Percentiles rank a stretch among this genome's conserved stretches.
phyloP scores from a whole-genome alignment of 768 basidiomycete genomes.

The Boletus pseudopeckii region DNA sequence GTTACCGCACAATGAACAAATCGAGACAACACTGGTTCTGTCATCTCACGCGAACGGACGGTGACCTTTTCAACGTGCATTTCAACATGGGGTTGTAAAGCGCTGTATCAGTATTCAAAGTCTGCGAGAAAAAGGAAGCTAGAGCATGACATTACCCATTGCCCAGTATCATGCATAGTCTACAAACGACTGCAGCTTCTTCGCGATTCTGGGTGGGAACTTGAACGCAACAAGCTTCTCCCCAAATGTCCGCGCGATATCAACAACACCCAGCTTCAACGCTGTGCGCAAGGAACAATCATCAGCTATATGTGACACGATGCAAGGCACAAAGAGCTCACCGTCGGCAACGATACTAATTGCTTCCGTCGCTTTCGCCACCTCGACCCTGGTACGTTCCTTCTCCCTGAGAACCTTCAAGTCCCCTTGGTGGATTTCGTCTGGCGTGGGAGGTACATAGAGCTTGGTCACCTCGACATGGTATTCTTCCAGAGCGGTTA shows the following conservation, averaged over 20 bases:
- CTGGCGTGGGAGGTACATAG: slow-evolving; percentile 37
- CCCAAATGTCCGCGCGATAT: slow-evolving; percentile 71
- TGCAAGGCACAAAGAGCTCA: slow-evolving; percentile 29
- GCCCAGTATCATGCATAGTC: slow-evolving; percentile 47
- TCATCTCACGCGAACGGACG: too few species aligned
- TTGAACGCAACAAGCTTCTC: slow-evolving; percentile 72
- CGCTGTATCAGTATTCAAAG: background rate
- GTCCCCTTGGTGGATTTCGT: slow-evolving; percentile 29
- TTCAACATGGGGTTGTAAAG: too few species aligned
- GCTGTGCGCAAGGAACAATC: slow-evolving; percentile 27
- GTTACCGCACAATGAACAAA: too few species aligned
- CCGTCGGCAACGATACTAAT: slow-evolving; percentile 56
- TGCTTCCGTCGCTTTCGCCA: slow-evolving; percentile 52
- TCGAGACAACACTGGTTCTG: too few species aligned
- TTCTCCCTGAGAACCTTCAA: slow-evolving; percentile 34
- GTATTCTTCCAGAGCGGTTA: slow-evolving; percentile 64
- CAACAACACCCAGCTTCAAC: slow-evolving; percentile 61
- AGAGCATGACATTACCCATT: background rate
- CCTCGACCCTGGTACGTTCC: slow-evolving; percentile 45
- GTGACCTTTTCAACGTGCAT: too few species aligned
- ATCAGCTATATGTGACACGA: background rate
- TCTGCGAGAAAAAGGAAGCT: too few species aligned
- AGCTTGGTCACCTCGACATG: slow-evolving; percentile 48
- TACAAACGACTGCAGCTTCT: slow-evolving; percentile 66
- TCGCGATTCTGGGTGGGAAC: slow-evolving; percentile 66